These are phyloP conservation scores for Dothistroma septosporum DNA, from an alignment of 2,329 filamentous ascomycete genomes.

Conservation along the genomic window DNA sequence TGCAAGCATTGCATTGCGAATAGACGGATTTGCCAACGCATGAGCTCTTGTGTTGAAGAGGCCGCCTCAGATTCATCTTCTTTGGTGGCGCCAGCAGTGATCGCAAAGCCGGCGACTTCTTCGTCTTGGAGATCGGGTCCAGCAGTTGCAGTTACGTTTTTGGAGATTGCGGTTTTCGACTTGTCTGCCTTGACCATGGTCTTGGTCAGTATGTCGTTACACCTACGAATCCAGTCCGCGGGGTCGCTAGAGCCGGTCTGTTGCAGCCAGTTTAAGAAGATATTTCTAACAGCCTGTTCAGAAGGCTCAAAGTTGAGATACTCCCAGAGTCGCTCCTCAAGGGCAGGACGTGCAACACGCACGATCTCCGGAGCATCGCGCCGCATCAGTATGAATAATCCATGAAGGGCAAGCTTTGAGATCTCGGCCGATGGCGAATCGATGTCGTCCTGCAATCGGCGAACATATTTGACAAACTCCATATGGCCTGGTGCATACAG, in stretches of 20 bases:
- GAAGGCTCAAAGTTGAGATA: constrained; percentile 72
- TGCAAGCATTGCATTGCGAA: constrained; percentile 88
- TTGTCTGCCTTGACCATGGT: constrained; percentile 64
- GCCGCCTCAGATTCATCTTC: constrained; percentile 40
- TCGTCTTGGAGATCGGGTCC: constrained; percentile 86
- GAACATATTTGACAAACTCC: constrained; percentile 79
- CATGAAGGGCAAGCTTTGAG: constrained; percentile 78
- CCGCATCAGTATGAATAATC: constrained; percentile 93
- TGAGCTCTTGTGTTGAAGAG: constrained; percentile 67
- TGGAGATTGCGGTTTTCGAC: constrained; percentile 41
- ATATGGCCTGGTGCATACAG: constrained; percentile 87
- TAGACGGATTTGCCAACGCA: constrained; percentile 92
- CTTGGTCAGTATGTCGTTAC: constrained; percentile 84
- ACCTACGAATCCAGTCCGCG: constrained; percentile 78
- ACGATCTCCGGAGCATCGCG: constrained; percentile 81
- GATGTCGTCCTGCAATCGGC: constrained; percentile 72
- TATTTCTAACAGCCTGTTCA: constrained; percentile 76
- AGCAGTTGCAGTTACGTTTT: constrained; percentile 40
- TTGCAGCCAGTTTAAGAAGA: constrained; percentile 88
- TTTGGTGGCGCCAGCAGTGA: constrained; percentile 57
- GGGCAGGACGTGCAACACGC: constrained; percentile 65
- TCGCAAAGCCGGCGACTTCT: constrained; percentile 91
- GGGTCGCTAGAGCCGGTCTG: constrained; percentile 82
- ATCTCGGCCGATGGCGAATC: constrained; percentile 65
- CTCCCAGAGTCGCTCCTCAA: constrained; percentile 91